Evolutionary conservation across 2,329 filamentous ascomycete genomes (phyloP), one percentile per base, ranked within the genome.

Genomic region (Botrytis paeoniae): DNA sequence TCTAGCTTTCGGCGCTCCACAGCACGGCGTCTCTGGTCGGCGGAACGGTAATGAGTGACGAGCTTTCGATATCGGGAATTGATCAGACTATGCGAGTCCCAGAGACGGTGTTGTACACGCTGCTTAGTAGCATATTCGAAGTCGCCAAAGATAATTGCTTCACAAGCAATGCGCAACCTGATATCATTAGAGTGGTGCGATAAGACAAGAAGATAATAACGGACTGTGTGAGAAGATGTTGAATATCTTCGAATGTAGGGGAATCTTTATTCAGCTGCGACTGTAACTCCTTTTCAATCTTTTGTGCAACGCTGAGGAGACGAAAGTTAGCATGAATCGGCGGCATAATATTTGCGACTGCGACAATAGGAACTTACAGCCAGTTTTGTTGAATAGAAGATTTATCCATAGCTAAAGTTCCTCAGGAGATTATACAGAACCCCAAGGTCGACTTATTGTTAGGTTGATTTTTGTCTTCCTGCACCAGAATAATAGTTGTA

Each of bases 21-120:
- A 8, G 85, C 85, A 74, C 88, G 85, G 71, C 85, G 85, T 74
- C 77, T 80, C 64, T 79, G 78, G 60, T 81, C 79, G 14, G 84
- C 82, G 68, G 84, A 82, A 75, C 85, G 84, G 65, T 89, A 84
- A 77, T 86, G 87, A 77, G 86, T 85, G 75, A 95, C 84, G 72
- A 89, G 85, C 79, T 90, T 91, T 79, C 93, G 89, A 83, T 95
- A 97, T 80, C 91, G 89, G 77, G 86, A 87, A 81, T 96, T 97
- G 81, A 97, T 90, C 77, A 89, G 87, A 75, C 88, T 87, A 82
- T 98, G 95, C 70, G 89, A 87, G 74, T 89, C 86, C 95, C 95
- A 98, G 64, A 98, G 87, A 74, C 86, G 87, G 73, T 85, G 82
- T 81, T 97, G 94, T 70, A 92, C 87, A 73, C 89, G 86, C 75